Conservation (phyloP, 2,329 filamentous ascomycete species). For the Rosellinia necatrix region DNA sequence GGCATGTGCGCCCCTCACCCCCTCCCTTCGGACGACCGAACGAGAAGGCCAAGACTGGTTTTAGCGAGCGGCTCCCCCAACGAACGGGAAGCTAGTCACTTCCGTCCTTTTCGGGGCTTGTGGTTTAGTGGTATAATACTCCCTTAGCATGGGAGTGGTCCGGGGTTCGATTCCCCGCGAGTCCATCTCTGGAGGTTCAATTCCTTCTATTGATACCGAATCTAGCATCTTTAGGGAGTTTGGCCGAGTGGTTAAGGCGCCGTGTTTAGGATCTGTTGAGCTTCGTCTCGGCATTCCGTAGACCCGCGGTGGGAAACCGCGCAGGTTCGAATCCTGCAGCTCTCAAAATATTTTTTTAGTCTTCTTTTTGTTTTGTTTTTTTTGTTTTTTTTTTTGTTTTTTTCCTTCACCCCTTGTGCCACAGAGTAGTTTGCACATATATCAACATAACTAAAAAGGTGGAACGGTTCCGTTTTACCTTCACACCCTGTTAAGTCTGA, state of each 20-base stretch:
- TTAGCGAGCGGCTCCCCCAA: not conserved
- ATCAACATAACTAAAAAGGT: too few relatives aligned
- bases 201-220: slow-evolving; percentile 21
- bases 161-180: slow-evolving; percentile 36
- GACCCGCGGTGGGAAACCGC: slow-evolving; percentile 30
- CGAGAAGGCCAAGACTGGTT: not conserved
- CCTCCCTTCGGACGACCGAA: not conserved
- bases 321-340: slow-evolving; percentile 31
- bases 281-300: slow-evolving; percentile 10
- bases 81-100: not conserved
- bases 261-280: slow-evolving; percentile 23
- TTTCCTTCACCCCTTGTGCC: too few relatives aligned
- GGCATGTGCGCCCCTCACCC: too few relatives aligned
- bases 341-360: slow-evolving; percentile 13
- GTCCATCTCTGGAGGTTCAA: slow-evolving; percentile 28
- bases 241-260: slow-evolving; percentile 32
- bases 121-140: slow-evolving; percentile 35
- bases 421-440: too few relatives aligned
- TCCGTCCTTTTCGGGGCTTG: slow-evolving; percentile 23
- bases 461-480: too few relatives aligned
- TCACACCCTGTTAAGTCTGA: too few relatives aligned
- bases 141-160: slow-evolving; percentile 35
- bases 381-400: too few relatives aligned
- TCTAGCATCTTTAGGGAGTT: slow-evolving; percentile 18
- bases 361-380: too few relatives aligned